These are phyloP conservation scores for Hawksworthiomyces lignivorus DNA, from an alignment of 2,329 filamentous ascomycete species.

Conservation along the genomic window DNA sequence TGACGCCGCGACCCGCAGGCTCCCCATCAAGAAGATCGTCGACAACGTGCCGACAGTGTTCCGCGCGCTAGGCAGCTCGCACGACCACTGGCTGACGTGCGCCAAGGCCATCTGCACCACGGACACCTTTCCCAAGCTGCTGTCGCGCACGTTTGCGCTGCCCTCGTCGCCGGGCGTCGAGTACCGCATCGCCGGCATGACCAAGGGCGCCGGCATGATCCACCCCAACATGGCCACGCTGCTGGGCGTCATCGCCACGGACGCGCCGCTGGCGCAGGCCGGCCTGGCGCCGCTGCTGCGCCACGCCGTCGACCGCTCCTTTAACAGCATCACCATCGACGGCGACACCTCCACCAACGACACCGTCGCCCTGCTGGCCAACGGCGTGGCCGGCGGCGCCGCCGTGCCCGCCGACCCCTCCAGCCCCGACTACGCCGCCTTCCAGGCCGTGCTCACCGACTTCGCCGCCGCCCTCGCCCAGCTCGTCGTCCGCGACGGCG, in stretches of 20 bases:
- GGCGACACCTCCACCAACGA: slow-evolving; percentile 98
- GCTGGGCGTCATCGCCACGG: slow-evolving; percentile 84
- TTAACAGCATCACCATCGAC: slow-evolving; percentile 96
- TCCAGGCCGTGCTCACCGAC: slow-evolving; percentile 62
- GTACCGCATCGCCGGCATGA: slow-evolving; percentile 88
- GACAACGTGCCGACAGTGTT: slow-evolving; percentile 72
- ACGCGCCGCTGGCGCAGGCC: slow-evolving; percentile 66
- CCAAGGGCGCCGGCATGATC: slow-evolving; percentile 98
- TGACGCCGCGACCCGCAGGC: slow-evolving; percentile 34
- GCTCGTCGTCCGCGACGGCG: slow-evolving; percentile 89
- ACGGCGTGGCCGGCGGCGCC: slow-evolving; percentile 76
- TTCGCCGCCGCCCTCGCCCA: slow-evolving; percentile 83
- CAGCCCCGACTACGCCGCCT: slow-evolving; percentile 58
- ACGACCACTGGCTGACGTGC: slow-evolving; percentile 79
- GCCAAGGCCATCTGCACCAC: slow-evolving; percentile 95
- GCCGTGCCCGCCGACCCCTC: slow-evolving; percentile 45
- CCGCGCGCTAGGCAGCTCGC: slow-evolving; percentile 60
- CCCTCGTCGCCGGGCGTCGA: slow-evolving; percentile 68
- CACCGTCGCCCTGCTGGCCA: slow-evolving; percentile 88
- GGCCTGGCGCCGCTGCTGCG: slow-evolving; percentile 64
- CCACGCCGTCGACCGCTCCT: slow-evolving; percentile 71
- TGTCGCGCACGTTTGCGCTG: slow-evolving; percentile 75
- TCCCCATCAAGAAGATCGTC: slow-evolving; percentile 88
- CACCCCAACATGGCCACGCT: slow-evolving; percentile 98
- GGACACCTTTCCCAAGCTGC: slow-evolving; percentile 94